Conservation (phyloP, 192 early-diverging fungal genomes). For the Linnemannia hyalina region DNA sequence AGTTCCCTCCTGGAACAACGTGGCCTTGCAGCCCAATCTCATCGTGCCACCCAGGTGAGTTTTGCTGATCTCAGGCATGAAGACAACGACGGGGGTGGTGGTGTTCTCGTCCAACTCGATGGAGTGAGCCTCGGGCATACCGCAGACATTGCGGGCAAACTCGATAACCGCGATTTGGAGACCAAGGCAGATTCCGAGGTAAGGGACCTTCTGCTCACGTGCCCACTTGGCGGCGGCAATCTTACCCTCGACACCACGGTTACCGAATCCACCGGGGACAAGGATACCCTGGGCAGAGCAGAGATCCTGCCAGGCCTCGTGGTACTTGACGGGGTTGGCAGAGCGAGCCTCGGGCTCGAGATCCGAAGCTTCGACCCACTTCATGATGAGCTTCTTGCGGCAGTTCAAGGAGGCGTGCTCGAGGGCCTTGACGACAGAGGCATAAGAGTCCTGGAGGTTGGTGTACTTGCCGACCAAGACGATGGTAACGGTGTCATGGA, state of each 20-base stretch:
- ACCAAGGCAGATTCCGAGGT: slow-evolving; percentile 97
- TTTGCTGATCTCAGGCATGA: slow-evolving; percentile 98
- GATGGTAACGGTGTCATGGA: slow-evolving; percentile 88
- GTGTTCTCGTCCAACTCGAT: slow-evolving; percentile 87
- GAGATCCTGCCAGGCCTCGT: slow-evolving; percentile 94
- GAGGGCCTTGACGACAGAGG: slow-evolving; percentile 95
- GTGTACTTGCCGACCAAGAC: slow-evolving; percentile 98
- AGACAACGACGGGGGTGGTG: slow-evolving; percentile 84
- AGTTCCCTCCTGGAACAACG: slow-evolving; percentile 79
- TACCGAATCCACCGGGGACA: slow-evolving; percentile 98
- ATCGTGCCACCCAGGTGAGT: slow-evolving; percentile 97
- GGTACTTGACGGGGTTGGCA: slow-evolving; percentile 91
- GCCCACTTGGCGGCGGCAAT: slow-evolving; percentile 96
- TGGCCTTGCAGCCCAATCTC: slow-evolving; percentile 90
- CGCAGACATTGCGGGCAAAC: slow-evolving; percentile 94
- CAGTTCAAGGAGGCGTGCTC: slow-evolving; percentile 94
- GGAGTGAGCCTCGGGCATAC: slow-evolving; percentile 84
- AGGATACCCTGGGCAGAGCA: slow-evolving; percentile 93
- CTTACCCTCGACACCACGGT: slow-evolving; percentile 97
- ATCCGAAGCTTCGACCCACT: slow-evolving; percentile 96
- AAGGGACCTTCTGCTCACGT: slow-evolving; percentile 96
- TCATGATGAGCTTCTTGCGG: slow-evolving; percentile 84
- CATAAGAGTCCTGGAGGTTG: slow-evolving; percentile 95
- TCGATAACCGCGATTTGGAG: slow-evolving; percentile 98
- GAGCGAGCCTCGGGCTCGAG: slow-evolving; percentile 82